Evolutionary conservation across 345 rosid species (phyloP), one percentile per base, ranked within the genome.

Genomic region (Camelina sativa): DNA sequence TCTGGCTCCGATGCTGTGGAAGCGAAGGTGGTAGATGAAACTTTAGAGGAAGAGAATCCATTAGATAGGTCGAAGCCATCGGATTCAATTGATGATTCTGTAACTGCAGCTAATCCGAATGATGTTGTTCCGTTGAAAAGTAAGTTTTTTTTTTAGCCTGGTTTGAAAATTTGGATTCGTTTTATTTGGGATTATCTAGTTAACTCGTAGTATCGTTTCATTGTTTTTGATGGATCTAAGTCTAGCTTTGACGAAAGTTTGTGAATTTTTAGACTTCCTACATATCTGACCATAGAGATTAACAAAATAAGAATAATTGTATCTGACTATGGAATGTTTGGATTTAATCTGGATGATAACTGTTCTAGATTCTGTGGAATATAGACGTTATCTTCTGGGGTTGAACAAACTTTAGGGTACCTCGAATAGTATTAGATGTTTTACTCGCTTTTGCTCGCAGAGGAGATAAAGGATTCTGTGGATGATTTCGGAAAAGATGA

Each of bases 401-500:
- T 25, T 75, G 30, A 6, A 28, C 69, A 72, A 82, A 57, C 71
- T 73, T 67, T 72, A 78, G 79, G 66, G 41, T 67, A 50, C 80
- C 48, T 74, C 63, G 83, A 81, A 66, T 76, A 72, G 78, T 74
- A 23, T 83, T 28, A 82, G 86, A 76, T 77, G 84, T 81, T 80
- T 80, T 77, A 75, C 80, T 57, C 74, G 63, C 43, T 85, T 84
- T 80, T 76, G 62, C 73, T 86, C 79, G 83, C 94, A 85, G 98
- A 88, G 80, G 98, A 84, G 73, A 83, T 67, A 50, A 88, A 87
- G 83, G 89, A 86, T 44, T 54, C 85, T 76, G 85, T 82, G 53
- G 94, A 89, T 34, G 92, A 87, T 56, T 86, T 83, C 79, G 91
- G 82, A 67, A 87, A 86, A 50, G 90, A 91, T 83, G 97, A 89